Evolutionary conservation across 2,329 filamentous ascomycete species (phyloP), one percentile per base, ranked within the genome.

Genomic region (Pyricularia grisea): DNA sequence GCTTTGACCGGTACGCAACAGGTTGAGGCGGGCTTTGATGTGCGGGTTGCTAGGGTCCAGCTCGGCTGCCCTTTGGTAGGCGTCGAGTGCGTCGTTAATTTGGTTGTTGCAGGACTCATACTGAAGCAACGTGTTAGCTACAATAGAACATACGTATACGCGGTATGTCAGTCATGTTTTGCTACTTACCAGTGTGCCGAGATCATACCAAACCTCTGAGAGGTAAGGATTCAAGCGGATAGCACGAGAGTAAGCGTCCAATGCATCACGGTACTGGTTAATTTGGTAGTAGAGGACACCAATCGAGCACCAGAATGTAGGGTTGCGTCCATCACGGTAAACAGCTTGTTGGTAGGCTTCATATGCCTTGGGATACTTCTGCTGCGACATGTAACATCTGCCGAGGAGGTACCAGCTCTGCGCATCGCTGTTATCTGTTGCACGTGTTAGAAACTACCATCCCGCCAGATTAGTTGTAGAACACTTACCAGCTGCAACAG

Each of bases 51-150:
- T 85, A 0, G 95, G 94, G 77, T 99, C 95, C 72, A 99, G 87
- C 78, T 99, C 95, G 50, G 94, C 94, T 60, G 95, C 95, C 73
- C 95, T 88, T 76, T 94, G 92, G 78, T 98, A 99, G 6, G 95
- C 95, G 79, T 99, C 95, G 64, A 98, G 85, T 0, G 95, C 95
- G 82, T 99, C 95, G 68, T 90, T 92, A 70, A 97, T 97, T 80
- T 99, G 95, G 81, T 98, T 98, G 84, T 99, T 98, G 80, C 95
- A 99, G 30, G 93, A 97, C 79, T 99, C 95, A 76, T 99, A 99
- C 91, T 96, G 73, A 23, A 31, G 67, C 55, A 27, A 50, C 65
- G 65, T 75, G 27, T 60, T 61, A 61, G 50, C 20, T 31, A 28
- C 14, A 28, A n/a, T 7, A 6, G 30, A 17, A 20, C 60, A 10